Conservation (phyloP, 257 asterid species). For the Solanum pennellii region DNA sequence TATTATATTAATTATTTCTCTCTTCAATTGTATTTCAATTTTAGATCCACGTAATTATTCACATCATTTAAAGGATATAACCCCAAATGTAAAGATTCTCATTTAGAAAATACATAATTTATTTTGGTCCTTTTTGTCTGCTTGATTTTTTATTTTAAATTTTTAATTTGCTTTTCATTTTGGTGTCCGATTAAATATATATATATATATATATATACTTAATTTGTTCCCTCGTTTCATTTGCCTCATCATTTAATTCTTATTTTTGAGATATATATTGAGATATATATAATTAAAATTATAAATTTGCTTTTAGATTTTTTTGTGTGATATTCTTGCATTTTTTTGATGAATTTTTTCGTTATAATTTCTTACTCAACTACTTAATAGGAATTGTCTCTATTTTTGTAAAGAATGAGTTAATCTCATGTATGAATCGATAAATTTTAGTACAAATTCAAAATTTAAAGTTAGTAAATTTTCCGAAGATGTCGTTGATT, state of each 20-base stretch:
- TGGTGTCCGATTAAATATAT: neutral
- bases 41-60: neutral
- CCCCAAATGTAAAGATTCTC: neutral
- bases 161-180: neutral
- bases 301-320: no score
- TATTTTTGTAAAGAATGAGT: neutral
- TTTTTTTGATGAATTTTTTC: neutral
- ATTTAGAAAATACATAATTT: neutral
- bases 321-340: neutral
- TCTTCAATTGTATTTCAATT: neutral
- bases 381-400: neutral
- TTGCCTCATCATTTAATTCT: neutral
- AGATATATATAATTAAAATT: no score
- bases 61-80: neutral
- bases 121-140: neutral
- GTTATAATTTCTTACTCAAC: no score
- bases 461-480: neutral
- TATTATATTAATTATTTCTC: neutral
- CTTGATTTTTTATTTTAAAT: neutral
- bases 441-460: neutral
- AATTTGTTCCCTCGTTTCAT: neutral
- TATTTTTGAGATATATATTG: neutral
- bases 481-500: fast-evolving
- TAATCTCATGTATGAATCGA: neutral
- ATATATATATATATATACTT: neutral